These are phyloP conservation scores for Solanum peruvianum DNA, from an alignment of 257 asterid species.

Conservation along the genomic window DNA sequence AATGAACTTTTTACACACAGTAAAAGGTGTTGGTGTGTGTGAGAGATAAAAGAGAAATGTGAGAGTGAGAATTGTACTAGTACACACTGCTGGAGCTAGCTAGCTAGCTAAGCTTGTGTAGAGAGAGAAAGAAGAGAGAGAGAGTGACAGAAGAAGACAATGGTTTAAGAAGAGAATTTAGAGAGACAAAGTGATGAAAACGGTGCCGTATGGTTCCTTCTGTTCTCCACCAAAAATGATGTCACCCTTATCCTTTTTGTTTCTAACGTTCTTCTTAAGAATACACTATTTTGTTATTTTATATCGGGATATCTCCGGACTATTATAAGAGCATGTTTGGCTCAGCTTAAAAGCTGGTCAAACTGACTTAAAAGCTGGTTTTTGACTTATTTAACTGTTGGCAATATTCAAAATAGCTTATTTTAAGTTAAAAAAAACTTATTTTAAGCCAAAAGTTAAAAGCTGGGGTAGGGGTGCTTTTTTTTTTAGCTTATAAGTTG, in stretches of 20 bases:
- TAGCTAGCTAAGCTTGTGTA: background rate
- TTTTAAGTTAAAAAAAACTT: too few relatives aligned
- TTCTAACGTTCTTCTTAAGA: background rate
- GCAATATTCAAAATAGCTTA: too few relatives aligned
- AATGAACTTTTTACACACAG: background rate
- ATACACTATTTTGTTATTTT: too few relatives aligned
- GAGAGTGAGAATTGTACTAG: background rate
- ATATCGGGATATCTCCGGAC: too few relatives aligned
- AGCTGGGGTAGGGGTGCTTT: too few relatives aligned
- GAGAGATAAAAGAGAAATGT: background rate
- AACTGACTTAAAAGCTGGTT: too few relatives aligned
- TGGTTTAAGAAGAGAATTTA: background rate
- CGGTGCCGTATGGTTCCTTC: background rate
- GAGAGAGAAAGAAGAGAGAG: background rate
- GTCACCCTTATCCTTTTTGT: background rate
- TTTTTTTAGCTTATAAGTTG: too few relatives aligned
- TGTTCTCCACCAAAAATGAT: background rate
- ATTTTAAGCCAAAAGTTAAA: too few relatives aligned
- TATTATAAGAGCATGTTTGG: too few relatives aligned
- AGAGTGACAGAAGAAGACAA: conserved; percentile 1
- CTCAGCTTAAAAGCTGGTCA: too few relatives aligned
- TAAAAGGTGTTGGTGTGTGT: conserved; percentile 1
- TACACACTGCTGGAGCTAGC: background rate
- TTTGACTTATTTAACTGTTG: too few relatives aligned
- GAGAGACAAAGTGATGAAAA: background rate